These are phyloP conservation scores for Penicillium capsulatum DNA, from an alignment of 2,329 filamentous ascomycete species.

Conservation along the genomic window DNA sequence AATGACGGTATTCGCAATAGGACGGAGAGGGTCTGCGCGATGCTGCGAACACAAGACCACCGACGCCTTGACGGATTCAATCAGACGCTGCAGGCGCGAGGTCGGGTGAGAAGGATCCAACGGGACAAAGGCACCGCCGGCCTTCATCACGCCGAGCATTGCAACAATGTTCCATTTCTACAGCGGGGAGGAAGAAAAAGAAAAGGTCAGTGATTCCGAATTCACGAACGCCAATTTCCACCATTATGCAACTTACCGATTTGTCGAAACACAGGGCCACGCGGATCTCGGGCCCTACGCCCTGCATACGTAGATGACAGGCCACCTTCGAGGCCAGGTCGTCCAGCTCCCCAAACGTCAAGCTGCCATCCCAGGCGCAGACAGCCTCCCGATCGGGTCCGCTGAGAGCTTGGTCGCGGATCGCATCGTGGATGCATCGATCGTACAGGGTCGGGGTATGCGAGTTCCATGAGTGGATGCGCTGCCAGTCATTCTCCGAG, in stretches of 20 bases:
- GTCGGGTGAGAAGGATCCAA: slow-evolving; percentile 40
- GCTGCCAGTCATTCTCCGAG: slow-evolving; percentile 53
- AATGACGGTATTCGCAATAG: slow-evolving; percentile 26
- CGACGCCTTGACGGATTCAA: slow-evolving; percentile 31
- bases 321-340: slow-evolving; percentile 37
- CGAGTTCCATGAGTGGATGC: slow-evolving; percentile 53
- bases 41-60: slow-evolving; percentile 34
- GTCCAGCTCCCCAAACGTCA: slow-evolving; percentile 38
- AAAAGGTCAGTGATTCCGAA: slow-evolving; percentile 9
- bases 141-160: slow-evolving; percentile 41
- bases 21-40: slow-evolving; percentile 19
- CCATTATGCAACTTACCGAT: slow-evolving; percentile 30
- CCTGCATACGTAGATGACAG: slow-evolving; percentile 36
- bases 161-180: slow-evolving; percentile 43
- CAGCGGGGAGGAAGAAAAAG: too few relatives aligned
- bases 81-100: slow-evolving; percentile 34
- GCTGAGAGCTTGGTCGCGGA: slow-evolving; percentile 37
- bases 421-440: slow-evolving; percentile 37
- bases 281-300: slow-evolving; percentile 37
- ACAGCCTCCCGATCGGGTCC: slow-evolving; percentile 33
- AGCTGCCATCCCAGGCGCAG: slow-evolving; percentile 39
- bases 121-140: slow-evolving; percentile 42
- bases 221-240: background rate
- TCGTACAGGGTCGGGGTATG: slow-evolving; percentile 40
- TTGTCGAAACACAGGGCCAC: slow-evolving; percentile 43